Conservation (phyloP, 495 filamentous ascomycete genomes). For the Tricharina praecox region DNA sequence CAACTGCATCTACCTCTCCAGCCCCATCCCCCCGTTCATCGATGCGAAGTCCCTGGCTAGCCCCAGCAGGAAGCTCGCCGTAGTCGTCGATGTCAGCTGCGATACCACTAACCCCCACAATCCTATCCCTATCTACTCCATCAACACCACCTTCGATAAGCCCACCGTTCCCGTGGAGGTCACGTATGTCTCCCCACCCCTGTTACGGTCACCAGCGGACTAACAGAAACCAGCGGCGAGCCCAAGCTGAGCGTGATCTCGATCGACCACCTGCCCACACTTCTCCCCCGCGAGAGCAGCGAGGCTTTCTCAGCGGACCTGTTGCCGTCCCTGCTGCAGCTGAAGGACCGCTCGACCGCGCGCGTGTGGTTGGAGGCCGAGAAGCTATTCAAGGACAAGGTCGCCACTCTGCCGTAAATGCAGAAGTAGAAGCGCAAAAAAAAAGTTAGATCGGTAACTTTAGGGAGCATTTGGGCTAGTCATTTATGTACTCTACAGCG, state of each 20-base stretch:
- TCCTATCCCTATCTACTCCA: conserved; percentile 69
- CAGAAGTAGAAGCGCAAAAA: too few species aligned
- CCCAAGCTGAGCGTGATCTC: conserved; percentile 60
- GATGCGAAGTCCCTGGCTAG: conserved; percentile 47
- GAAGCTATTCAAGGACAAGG: conserved; percentile 72
- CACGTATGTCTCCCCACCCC: conserved; percentile 4
- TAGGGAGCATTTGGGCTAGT: too few species aligned
- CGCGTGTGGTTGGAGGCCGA: conserved; percentile 73
- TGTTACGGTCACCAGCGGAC: too few species aligned
- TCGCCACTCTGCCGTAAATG: conserved; percentile 49
- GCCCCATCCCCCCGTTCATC: conserved; percentile 56
- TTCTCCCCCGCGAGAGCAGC: conserved; percentile 71
- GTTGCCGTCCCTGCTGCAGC: conserved; percentile 57
- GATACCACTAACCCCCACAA: conserved; percentile 62
- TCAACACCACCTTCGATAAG: conserved; percentile 64
- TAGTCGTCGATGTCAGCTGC: conserved; percentile 75
- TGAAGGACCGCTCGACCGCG: conserved; percentile 54
- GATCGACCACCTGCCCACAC: conserved; percentile 80
- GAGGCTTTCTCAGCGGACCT: conserved; percentile 73
- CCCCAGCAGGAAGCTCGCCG: conserved; percentile 55
- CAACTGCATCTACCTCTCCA: conserved; percentile 78
- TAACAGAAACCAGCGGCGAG: conserved; percentile 27
- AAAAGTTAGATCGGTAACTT: too few species aligned
- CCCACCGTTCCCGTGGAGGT: conserved; percentile 63
- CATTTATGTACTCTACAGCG: too few species aligned